Evolutionary conservation across 495 filamentous ascomycete genomes (phyloP).

Genomic region (Penicillium maclennaniae): DNA sequence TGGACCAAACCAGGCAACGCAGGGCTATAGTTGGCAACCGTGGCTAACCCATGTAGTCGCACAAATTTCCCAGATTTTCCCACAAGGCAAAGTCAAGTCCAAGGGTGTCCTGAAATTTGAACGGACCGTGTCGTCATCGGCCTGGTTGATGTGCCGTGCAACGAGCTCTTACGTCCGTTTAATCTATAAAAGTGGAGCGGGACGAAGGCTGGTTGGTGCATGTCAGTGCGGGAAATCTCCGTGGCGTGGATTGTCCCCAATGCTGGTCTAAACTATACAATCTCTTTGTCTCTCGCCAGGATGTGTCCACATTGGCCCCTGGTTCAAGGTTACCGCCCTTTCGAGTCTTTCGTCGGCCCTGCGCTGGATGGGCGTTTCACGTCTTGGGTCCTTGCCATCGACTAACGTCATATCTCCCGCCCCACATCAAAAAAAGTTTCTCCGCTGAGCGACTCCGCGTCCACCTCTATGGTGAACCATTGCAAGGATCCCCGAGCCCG

Average conservation of each 20-base stretch:
- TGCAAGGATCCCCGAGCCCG: not conserved
- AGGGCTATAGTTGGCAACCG: not conserved
- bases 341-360: not conserved
- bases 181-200: constrained; percentile 23
- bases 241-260: not conserved
- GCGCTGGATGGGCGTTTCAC: constrained; percentile 15
- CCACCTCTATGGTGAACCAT: not conserved
- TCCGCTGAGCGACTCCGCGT: not conserved
- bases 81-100: no score
- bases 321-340: not conserved
- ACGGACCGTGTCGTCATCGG: constrained; percentile 19
- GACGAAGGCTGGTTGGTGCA: not conserved
- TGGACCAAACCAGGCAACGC: constrained; percentile 14
- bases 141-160: not conserved
- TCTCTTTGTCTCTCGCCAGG: not conserved
- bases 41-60: not conserved
- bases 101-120: no score
- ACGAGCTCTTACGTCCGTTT: constrained; percentile 22
- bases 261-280: not conserved
- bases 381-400: constrained; percentile 3
- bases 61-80: no score
- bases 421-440: not conserved
- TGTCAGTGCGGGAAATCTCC: no score
- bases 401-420: constrained; percentile 17
- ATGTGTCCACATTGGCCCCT: not conserved